Conservation (phyloP, 139 green algal species). For the Spirogloea muscicola region DNA sequence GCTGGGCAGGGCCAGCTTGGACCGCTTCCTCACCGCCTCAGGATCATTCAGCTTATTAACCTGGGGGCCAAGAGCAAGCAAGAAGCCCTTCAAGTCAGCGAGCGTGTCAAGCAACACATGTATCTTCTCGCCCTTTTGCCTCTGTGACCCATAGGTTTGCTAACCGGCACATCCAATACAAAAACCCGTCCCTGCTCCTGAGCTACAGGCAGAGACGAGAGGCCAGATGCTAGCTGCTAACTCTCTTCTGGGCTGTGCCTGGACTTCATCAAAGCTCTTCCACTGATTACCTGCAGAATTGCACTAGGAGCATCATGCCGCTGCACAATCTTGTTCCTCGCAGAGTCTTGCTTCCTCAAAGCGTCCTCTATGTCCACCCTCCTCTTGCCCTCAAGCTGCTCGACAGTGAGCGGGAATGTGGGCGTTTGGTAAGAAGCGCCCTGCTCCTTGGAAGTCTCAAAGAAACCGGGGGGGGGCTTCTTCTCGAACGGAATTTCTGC, state of each 20-base stretch:
- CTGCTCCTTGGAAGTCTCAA: constrained; percentile 74
- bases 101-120: too few species aligned
- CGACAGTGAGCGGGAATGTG: constrained; percentile 81
- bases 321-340: constrained; percentile 64
- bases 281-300: constrained; percentile 19
- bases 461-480: constrained; percentile 80
- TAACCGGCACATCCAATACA: too few species aligned
- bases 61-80: too few species aligned
- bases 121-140: too few species aligned
- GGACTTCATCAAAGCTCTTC: too few species aligned
- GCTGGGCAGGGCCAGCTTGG: constrained; percentile 83
- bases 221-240: too few species aligned
- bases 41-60: constrained; percentile 68
- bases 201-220: too few species aligned
- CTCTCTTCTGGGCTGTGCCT: too few species aligned
- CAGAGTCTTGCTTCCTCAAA: constrained; percentile 78
- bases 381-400: constrained; percentile 85
- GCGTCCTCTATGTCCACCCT: constrained; percentile 82
- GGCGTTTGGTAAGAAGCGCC: constrained; percentile 54
- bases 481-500: constrained; percentile 82
- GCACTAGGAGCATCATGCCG: constrained; percentile 8
- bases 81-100: too few species aligned
- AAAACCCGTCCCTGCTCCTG: too few species aligned
- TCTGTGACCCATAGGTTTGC: too few species aligned
- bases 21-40: constrained; percentile 49